Evolutionary conservation across 2,329 filamentous ascomycete species (phyloP), one percentile per base, ranked within the genome.

Genomic region (Clathrospora elynae): DNA sequence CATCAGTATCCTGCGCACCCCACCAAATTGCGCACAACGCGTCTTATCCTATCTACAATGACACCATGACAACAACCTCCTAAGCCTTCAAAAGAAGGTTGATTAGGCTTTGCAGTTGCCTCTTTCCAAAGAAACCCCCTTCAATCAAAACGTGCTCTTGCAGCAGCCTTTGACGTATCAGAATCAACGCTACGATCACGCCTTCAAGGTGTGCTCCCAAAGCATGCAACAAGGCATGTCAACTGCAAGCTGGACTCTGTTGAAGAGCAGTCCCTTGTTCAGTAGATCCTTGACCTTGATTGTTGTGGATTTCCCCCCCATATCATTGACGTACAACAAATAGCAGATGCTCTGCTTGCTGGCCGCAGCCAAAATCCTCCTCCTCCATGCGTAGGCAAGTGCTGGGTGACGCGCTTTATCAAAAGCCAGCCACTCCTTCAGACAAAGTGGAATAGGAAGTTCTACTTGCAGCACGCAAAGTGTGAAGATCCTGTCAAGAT

Each of bases 211-310:
- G 14, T 9, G 16, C 42, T 19, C 9, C 22, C 34, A 10, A 5
- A 33, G 22, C 6, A 17, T 19, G 23, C 12, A 10, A 22, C 22
- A 26, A 25, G 35, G 9, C 30, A 18, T 14, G 10, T 25, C 18
- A 42, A 42, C 11, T 28, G 12, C 11, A 51, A 51, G 43, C 47
- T 47, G 23, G 12, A 6, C 13, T 20, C 42, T 19, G 7, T n/a
- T 19, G 16, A 49, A 28, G 46, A 49, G 42, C 37, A 46, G 42
- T 28, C 38, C 12, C 37, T 51, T 24, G 17, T 46, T 19, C 26
- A 42, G 16, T 50, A 28, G 32, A 50, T 49, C 12, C 35, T 49
- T 28, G 24, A 39, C 29, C 42, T 50, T 33, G 23, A 42, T 30
- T 7, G 13, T 14, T 26, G 34, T 13, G 19, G 44, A 35, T 48